These are phyloP conservation scores for Exophiala viscosa DNA, from an alignment of 2,329 filamentous ascomycete species.

Conservation along the genomic window DNA sequence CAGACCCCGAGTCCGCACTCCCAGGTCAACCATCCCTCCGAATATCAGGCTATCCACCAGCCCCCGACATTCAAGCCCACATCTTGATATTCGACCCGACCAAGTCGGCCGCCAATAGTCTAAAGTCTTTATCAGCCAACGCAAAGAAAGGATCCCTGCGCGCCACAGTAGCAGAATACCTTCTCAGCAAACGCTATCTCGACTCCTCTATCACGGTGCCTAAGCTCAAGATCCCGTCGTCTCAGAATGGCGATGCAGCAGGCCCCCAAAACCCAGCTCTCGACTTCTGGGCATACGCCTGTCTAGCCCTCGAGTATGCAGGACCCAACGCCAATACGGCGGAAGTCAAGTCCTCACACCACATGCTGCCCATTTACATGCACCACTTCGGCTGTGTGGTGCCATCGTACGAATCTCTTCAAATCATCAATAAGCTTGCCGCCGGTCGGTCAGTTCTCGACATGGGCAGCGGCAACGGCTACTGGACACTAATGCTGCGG, in stretches of 20 bases:
- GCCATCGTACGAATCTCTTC: slow-evolving; percentile 63
- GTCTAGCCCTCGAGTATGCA: slow-evolving; percentile 61
- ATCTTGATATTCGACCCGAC: slow-evolving; percentile 61
- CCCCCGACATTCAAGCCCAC: slow-evolving; percentile 63
- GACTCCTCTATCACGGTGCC: slow-evolving; percentile 26
- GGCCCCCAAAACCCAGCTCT: slow-evolving; percentile 61
- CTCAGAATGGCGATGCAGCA: slow-evolving; percentile 18
- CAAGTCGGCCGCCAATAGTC: slow-evolving; percentile 57
- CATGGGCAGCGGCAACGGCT: slow-evolving; percentile 68
- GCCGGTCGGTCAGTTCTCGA: slow-evolving; percentile 55
- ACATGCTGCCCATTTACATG: slow-evolving; percentile 68
- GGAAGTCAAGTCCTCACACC: slow-evolving; percentile 57
- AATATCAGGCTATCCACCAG: slow-evolving; percentile 46
- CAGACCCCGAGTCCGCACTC: neutral
- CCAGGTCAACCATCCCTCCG: slow-evolving; percentile 12
- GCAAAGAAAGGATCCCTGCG: slow-evolving; percentile 63
- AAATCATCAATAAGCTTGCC: slow-evolving; percentile 56
- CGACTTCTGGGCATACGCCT: slow-evolving; percentile 64
- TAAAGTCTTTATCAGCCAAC: slow-evolving; percentile 62
- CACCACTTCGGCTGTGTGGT: slow-evolving; percentile 74
- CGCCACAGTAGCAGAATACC: slow-evolving; percentile 52
- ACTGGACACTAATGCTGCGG: slow-evolving; percentile 71
- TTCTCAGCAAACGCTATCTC: slow-evolving; percentile 54
- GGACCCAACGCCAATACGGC: slow-evolving; percentile 54
- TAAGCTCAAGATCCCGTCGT: slow-evolving; percentile 41